Evolutionary conservation across 2,329 filamentous ascomycete species (phyloP).

Genomic region (Aspergillus hortae): DNA sequence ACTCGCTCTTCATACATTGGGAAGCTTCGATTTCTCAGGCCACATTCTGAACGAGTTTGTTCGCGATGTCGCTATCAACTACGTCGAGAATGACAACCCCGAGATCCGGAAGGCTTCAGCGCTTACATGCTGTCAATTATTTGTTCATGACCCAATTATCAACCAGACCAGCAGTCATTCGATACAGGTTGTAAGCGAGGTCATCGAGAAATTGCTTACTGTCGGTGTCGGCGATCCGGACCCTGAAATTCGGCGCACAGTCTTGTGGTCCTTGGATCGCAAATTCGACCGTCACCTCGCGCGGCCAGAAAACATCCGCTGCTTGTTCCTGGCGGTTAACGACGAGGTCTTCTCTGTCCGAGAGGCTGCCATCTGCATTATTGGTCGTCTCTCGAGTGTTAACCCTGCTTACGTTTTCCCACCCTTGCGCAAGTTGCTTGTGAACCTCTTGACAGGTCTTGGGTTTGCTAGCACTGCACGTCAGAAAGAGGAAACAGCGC

Average conservation of each 20-base stretch:
- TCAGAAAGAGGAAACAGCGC: slow-evolving; percentile 95
- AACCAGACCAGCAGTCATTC: slow-evolving; percentile 97
- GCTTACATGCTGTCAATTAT: slow-evolving; percentile 95
- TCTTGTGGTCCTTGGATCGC: slow-evolving; percentile 82
- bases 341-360: slow-evolving; percentile 91
- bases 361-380: slow-evolving; percentile 93
- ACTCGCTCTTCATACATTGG: slow-evolving; percentile 86
- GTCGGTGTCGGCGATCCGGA: slow-evolving; percentile 92
- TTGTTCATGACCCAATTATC: slow-evolving; percentile 93
- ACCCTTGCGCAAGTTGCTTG: slow-evolving; percentile 86
- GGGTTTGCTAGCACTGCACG: slow-evolving; percentile 92
- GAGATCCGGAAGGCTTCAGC: slow-evolving; percentile 92
- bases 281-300: slow-evolving; percentile 96
- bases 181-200: slow-evolving; percentile 93
- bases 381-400: slow-evolving; percentile 82
- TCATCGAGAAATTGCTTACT: slow-evolving; percentile 93
- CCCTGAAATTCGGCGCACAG: slow-evolving; percentile 80
- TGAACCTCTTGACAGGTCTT: slow-evolving; percentile 93
- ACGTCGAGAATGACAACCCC: slow-evolving; percentile 92
- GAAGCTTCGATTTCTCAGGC: slow-evolving; percentile 91
- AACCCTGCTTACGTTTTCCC: slow-evolving; percentile 98
- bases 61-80: slow-evolving; percentile 94
- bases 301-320: slow-evolving; percentile 95
- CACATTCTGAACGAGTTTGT: slow-evolving; percentile 98
- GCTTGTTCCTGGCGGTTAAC: slow-evolving; percentile 90